Evolutionary conservation across 2,329 filamentous ascomycete species (phyloP).

Genomic region (Talaromyces albobiverticillius): DNA sequence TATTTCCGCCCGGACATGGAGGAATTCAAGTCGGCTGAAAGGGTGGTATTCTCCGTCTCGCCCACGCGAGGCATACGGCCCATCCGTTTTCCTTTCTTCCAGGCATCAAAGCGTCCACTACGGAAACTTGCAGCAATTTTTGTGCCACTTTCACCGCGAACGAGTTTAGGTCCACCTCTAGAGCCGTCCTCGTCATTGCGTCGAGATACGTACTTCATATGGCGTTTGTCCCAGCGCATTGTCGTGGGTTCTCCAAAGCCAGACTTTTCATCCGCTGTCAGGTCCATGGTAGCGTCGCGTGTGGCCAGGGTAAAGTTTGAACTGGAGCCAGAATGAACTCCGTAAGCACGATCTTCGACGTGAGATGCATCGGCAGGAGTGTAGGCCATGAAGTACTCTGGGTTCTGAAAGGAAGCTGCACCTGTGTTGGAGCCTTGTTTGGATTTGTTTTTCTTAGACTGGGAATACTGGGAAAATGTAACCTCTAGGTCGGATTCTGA

Average conservation of each 20-base stretch:
- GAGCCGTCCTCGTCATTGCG: constrained; percentile 94
- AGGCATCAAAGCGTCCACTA: constrained; percentile 87
- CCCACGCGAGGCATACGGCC: constrained; percentile 76
- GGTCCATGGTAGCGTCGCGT: constrained; percentile 85
- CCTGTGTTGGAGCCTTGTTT: constrained; percentile 22
- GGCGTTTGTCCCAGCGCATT: constrained; percentile 96
- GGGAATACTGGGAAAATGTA: constrained; percentile 62
- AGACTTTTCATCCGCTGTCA: constrained; percentile 81
- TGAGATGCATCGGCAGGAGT: constrained; percentile 75
- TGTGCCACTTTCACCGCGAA: constrained; percentile 85
- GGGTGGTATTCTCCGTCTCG: constrained; percentile 63
- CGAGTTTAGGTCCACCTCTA: constrained; percentile 65
- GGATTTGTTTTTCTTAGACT: constrained; percentile 55
- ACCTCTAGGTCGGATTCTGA: constrained; percentile 64
- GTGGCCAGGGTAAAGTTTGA: constrained; percentile 84
- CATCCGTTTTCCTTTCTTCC: constrained; percentile 83
- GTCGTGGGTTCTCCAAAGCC: constrained; percentile 73
- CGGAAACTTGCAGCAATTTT: constrained; percentile 95
- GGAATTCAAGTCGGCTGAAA: constrained; percentile 28
- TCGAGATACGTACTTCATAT: constrained; percentile 88
- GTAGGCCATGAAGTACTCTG: constrained; percentile 96
- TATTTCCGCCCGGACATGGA: constrained; percentile 58
- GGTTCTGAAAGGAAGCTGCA: constrained; percentile 66
- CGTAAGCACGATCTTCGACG: constrained; percentile 88
- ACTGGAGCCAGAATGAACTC: constrained; percentile 76